A percentile compares a stretch with the other conserved stretches of the same genome.
These are phyloP conservation scores for Fusarium sp. DNA, from an alignment of 2,329 filamentous ascomycete species.

Conservation along the genomic window DNA sequence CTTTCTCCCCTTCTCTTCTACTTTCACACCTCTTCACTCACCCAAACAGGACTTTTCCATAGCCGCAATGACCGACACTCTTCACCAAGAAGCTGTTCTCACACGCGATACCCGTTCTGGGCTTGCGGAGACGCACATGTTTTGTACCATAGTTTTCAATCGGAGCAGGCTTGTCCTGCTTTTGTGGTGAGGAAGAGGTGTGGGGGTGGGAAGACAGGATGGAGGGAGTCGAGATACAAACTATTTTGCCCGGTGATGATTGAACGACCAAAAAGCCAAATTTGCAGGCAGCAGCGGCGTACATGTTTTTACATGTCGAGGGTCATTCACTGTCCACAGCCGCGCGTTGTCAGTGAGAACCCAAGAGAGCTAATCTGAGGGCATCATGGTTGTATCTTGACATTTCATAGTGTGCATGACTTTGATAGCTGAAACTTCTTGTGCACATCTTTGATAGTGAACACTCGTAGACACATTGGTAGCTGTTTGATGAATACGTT, in stretches of 20 bases:
- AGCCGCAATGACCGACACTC: conserved; percentile 54
- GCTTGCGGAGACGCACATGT: conserved; percentile 44
- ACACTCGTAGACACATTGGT: neutral
- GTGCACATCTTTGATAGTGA: neutral
- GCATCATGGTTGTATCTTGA: conserved; percentile 43
- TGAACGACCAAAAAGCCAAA: conserved; percentile 68
- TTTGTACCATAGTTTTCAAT: conserved; percentile 65
- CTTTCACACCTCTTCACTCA: neutral
- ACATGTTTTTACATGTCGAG: conserved; percentile 20
- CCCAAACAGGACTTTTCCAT: conserved; percentile 9
- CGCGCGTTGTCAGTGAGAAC: conserved; percentile 65
- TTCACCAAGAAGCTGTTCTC: conserved; percentile 36
- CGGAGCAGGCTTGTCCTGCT: conserved; percentile 57
- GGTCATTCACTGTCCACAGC: conserved; percentile 15
- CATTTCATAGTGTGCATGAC: neutral
- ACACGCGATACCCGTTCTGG: neutral
- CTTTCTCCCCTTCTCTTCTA: neutral
- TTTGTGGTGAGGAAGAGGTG: neutral
- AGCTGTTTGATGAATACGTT: neutral
- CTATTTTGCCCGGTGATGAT: conserved; percentile 61
- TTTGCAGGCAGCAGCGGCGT: conserved; percentile 63
- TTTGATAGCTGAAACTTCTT: neutral
- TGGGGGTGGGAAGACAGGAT: neutral
- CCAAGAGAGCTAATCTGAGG: conserved; percentile 70
- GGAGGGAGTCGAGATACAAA: conserved; percentile 24